Percentiles rank a stretch among this genome's conserved stretches.
Evolutionary conservation across 768 basidiomycete species (phyloP).

Genomic region (Coprinopsis sp.): DNA sequence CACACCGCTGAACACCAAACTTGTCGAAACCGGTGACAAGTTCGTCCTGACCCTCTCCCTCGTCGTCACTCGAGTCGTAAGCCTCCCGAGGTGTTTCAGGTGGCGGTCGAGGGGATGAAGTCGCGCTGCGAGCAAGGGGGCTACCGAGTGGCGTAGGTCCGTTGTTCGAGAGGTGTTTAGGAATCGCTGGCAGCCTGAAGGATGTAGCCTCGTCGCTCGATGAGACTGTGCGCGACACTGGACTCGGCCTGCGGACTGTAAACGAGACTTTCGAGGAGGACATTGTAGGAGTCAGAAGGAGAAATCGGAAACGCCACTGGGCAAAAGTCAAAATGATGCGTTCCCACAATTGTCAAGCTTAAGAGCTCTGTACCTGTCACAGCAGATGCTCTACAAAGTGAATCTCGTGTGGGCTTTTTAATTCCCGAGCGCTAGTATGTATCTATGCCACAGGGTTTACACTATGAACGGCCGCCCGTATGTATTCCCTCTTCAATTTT

Average conservation of each 20-base stretch:
- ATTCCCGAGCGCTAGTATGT: too few species aligned
- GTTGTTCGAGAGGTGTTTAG: slow-evolving; percentile 42
- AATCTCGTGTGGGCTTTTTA: too few species aligned
- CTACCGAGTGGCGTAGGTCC: slow-evolving; percentile 44
- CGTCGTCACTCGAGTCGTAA: slow-evolving; percentile 54
- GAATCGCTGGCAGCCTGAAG: slow-evolving; percentile 60
- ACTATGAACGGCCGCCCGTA: too few species aligned
- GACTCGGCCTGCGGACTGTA: slow-evolving; percentile 76
- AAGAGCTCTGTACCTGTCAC: too few species aligned
- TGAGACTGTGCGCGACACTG: slow-evolving; percentile 57
- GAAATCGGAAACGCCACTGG: neutral
- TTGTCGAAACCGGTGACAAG: slow-evolving; percentile 69
- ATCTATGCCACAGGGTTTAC: too few species aligned
- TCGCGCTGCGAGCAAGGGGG: slow-evolving; percentile 47
- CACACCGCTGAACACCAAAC: slow-evolving; percentile 84
- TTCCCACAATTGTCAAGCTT: neutral
- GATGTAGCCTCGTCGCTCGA: slow-evolving; percentile 56
- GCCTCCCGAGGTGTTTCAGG: slow-evolving; percentile 19
- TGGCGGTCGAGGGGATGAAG: slow-evolving; percentile 21
- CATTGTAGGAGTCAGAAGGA: slow-evolving; percentile 6
- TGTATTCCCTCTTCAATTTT: too few species aligned
- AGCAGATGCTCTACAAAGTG: too few species aligned
- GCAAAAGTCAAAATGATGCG: neutral
- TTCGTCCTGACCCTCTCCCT: slow-evolving; percentile 53
- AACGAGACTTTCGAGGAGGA: slow-evolving; percentile 60